Evolutionary conservation across 75 land plant species (phyloP).

Genomic region (Gnetum montanum): DNA sequence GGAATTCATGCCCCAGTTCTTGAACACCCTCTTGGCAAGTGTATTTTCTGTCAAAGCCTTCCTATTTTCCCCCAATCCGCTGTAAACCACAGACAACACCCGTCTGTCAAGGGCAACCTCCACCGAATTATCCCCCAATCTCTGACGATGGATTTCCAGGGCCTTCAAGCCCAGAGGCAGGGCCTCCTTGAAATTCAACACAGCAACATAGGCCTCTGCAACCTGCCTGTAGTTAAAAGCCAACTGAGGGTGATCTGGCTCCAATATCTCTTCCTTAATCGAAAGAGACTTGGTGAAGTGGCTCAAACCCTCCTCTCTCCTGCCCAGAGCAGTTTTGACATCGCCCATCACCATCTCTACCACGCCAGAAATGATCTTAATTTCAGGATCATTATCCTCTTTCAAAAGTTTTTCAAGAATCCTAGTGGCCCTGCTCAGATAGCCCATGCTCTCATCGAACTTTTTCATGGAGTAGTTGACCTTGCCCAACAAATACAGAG

Average conservation of each 20-base stretch:
- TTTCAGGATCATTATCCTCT: constrained; percentile 11
- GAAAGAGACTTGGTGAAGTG: constrained; percentile 41
- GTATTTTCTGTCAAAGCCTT: constrained; percentile 66
- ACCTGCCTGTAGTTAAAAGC: constrained; percentile 47
- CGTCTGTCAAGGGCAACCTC: constrained; percentile 70
- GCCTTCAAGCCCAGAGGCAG: constrained; percentile 61
- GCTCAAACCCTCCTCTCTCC: constrained; percentile 61
- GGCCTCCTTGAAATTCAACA: constrained; percentile 61
- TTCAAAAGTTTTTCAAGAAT: constrained; percentile 23
- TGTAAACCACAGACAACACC: constrained; percentile 61
- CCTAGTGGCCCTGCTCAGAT: constrained; percentile 46
- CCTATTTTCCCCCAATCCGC: constrained; percentile 65
- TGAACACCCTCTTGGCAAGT: constrained; percentile 43
- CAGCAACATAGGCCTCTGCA: constrained; percentile 53
- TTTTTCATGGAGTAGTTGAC: constrained; percentile 29
- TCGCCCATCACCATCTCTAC: constrained; percentile 53
- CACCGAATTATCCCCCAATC: constrained; percentile 52
- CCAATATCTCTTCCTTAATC: constrained; percentile 40
- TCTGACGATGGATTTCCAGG: constrained; percentile 41
- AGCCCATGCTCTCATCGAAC: constrained; percentile 45
- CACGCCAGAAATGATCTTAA: constrained; percentile 41
- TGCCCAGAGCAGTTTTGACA: constrained; percentile 57
- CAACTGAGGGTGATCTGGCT: constrained; percentile 39
- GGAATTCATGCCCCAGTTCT: constrained; percentile 46
- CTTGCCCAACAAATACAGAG: constrained; percentile 59